phyloP scores from a whole-genome alignment of 2,329 filamentous ascomycete genomes.

The Clonostachys solani region DNA sequence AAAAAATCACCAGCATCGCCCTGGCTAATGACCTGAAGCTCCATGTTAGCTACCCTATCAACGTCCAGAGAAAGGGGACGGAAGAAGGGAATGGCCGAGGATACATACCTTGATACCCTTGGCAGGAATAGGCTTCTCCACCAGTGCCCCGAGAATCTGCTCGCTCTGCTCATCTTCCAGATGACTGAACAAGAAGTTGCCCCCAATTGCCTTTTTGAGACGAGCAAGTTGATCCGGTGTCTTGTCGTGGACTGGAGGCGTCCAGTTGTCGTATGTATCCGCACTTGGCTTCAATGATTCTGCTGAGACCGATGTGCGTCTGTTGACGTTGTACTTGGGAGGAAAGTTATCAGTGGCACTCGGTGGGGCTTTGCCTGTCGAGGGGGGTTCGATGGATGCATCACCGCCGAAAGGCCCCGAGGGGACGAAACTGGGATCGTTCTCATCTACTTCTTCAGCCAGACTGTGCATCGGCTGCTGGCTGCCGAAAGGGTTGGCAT shows the following conservation, averaged over 20 bases:
- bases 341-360: slow-evolving; percentile 68
- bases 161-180: slow-evolving; percentile 88
- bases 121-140: slow-evolving; percentile 92
- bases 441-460: slow-evolving; percentile 76
- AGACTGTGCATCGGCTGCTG: slow-evolving; percentile 46
- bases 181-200: slow-evolving; percentile 92
- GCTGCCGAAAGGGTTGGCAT: slow-evolving; percentile 70
- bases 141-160: slow-evolving; percentile 83
- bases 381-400: slow-evolving; percentile 38
- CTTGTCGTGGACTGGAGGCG: slow-evolving; percentile 82
- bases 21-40: slow-evolving; percentile 81
- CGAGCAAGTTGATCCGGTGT: slow-evolving; percentile 74
- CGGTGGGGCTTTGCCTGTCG: slow-evolving; percentile 41
- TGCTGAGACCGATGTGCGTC: slow-evolving; percentile 92
- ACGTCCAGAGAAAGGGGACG: too few species aligned
- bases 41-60: neutral
- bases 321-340: slow-evolving; percentile 87
- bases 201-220: slow-evolving; percentile 74
- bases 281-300: slow-evolving; percentile 91
- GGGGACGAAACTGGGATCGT: slow-evolving; percentile 46
- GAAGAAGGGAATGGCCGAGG: neutral
- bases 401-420: slow-evolving; percentile 47
- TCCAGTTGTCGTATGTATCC: slow-evolving; percentile 83
- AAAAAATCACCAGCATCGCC: slow-evolving; percentile 97
- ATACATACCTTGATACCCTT: slow-evolving; percentile 67